Evolutionary conservation across 257 asterid genomes (phyloP), one percentile per base, ranked within the genome.

Genomic region (Anisodus tanguticus): DNA sequence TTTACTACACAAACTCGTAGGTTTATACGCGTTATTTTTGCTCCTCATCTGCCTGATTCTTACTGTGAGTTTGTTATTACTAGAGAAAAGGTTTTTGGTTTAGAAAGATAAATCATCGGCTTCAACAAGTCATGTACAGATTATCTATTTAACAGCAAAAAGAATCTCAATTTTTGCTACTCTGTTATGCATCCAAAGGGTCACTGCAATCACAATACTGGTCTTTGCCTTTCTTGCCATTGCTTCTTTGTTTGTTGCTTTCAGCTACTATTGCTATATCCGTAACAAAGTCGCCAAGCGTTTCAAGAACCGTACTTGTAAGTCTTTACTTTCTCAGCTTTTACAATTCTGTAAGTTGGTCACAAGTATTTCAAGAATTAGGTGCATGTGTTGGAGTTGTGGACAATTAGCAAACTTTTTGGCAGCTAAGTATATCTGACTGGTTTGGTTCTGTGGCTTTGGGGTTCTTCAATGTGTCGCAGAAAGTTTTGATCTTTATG

Each of bases 31-130:
- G 94, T 96, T 47, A 93, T 89, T 43, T 94, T 96, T 83, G 97
- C 99, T 6, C 98, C 98, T 49, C 98, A 93, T 86, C 92, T 94
- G 76, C 97, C 98, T 3, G 90, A 93, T 83, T 90, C 92, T 74
- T 90, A 90, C 12, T 90, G 95, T 71, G 94, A 94, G 85, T 96
- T 90, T 83, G 93, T 88, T 22, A 86, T 94, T 89, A 89, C 81
- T 54, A 88, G 91, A 87, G 97, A 92, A 88, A 97, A 98, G 57
- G 83, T 94, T 81, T 90, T 83, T 49, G 98, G 97, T 60, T 86
- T 90, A 13, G 89, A 88, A 39, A 81, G 90, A 37, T 89, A 57
- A 88, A 49, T 0, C 43, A 11, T 49, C 2, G 3, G 31, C 78
- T 16, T 68, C 26, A 15, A 39, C 51, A 68, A 68, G 6, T 2